phyloP scores from a whole-genome alignment of 352 stramenopile genomes.

The Phytopythium ostracodes region DNA sequence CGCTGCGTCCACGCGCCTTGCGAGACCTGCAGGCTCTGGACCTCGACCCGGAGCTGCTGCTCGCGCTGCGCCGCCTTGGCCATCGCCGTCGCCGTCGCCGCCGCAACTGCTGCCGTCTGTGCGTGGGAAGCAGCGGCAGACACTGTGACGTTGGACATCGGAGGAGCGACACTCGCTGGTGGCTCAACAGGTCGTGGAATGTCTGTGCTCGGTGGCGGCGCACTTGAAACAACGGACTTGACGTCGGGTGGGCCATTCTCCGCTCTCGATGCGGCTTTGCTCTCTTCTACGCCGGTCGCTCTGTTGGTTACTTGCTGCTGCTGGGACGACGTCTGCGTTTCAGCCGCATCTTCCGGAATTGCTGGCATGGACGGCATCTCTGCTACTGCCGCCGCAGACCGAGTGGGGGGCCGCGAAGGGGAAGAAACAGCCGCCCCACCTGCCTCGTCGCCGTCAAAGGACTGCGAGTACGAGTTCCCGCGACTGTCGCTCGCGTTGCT shows the following conservation, averaged over 20 bases:
- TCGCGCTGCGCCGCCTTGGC: slow-evolving; percentile 7
- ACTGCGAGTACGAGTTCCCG: slow-evolving; percentile 11
- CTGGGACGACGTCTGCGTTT: not conserved
- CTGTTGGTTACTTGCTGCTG: not conserved
- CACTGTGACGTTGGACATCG: not conserved
- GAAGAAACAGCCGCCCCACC: not conserved
- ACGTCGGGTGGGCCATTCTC: not conserved
- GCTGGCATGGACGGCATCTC: not conserved
- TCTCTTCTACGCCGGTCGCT: not conserved
- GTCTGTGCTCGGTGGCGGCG: not conserved
- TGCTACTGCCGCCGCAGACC: not conserved
- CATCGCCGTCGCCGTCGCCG: not conserved
- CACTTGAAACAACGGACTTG: not conserved
- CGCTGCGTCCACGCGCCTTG: not conserved
- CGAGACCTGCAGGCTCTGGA: not conserved
- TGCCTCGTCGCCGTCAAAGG: slow-evolving; percentile 32
- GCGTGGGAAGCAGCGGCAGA: not conserved
- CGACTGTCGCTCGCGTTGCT: not conserved
- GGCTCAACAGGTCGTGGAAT: not conserved
- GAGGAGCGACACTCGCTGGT: not conserved
- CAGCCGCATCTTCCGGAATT: not conserved
- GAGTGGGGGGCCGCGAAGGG: slow-evolving; percentile 8
- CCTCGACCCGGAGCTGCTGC: slow-evolving; percentile 8
- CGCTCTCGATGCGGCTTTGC: not conserved
- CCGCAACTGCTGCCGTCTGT: not conserved